phyloP scores from a whole-genome alignment of 495 filamentous ascomycete genomes.

The Saxophila tyrrhenica region DNA sequence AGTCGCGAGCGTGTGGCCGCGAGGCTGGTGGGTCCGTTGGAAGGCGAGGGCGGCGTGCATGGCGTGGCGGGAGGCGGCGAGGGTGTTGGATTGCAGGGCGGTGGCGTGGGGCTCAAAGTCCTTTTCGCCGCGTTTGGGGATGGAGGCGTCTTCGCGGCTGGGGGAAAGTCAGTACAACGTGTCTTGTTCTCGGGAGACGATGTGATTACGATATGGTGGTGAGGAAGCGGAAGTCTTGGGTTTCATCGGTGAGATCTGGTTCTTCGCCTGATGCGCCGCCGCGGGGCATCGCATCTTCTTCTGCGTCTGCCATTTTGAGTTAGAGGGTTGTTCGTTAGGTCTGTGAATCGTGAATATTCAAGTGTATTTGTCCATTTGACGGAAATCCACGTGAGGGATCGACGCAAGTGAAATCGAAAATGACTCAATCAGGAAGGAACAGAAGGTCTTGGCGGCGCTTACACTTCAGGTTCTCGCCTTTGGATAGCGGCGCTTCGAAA shows the following conservation, averaged over 20 bases:
- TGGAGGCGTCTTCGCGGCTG: constrained; percentile 23
- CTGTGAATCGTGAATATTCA: background rate
- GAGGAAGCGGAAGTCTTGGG: constrained; percentile 79
- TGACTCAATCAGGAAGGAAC: background rate
- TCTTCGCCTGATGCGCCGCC: constrained; percentile 31
- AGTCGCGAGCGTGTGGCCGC: constrained; percentile 43
- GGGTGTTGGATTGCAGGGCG: constrained; percentile 57
- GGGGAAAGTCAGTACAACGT: background rate
- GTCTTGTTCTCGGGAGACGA: constrained; percentile 26
- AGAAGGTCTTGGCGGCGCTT: too few species aligned
- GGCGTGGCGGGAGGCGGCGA: constrained; percentile 69
- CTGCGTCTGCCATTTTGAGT: constrained; percentile 25
- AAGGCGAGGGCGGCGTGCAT: constrained; percentile 81
- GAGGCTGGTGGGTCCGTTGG: constrained; percentile 52
- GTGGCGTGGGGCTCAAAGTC: constrained; percentile 94
- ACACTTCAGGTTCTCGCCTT: too few species aligned
- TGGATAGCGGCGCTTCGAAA: too few species aligned
- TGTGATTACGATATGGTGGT: constrained; percentile 42
- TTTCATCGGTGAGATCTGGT: constrained; percentile 64
- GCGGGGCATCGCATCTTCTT: constrained; percentile 28
- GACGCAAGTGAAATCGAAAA: background rate
- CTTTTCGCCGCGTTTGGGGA: constrained; percentile 80
- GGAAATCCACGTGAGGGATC: background rate
- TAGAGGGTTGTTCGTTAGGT: background rate
- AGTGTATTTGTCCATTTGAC: background rate